These are phyloP conservation scores for Buddleja alternifolia DNA, from an alignment of 257 asterid species.

Conservation along the genomic window DNA sequence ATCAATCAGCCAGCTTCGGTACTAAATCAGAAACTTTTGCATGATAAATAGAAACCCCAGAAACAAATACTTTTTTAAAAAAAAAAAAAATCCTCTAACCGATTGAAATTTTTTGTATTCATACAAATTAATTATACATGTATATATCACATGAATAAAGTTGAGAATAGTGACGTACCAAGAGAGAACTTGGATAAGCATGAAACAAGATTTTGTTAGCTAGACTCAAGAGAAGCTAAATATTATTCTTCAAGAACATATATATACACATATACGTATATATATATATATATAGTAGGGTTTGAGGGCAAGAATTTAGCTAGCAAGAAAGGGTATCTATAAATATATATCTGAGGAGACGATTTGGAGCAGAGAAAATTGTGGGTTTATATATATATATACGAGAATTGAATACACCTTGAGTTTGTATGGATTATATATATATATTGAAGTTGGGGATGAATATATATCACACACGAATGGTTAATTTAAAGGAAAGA, in stretches of 20 bases:
- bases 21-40: slow-evolving; percentile 12
- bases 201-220: slow-evolving; percentile 30
- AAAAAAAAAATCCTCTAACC: neutral
- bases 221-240: slow-evolving; percentile 1
- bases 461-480: slow-evolving; percentile 48
- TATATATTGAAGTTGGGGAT: neutral
- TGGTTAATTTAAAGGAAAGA: slow-evolving; percentile 32
- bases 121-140: neutral
- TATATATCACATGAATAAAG: slow-evolving; percentile 12
- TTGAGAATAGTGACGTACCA: slow-evolving; percentile 29
- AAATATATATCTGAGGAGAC: slow-evolving; percentile 22
- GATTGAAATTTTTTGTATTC: too few relatives aligned
- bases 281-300: too few relatives aligned
- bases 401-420: slow-evolving; percentile 29
- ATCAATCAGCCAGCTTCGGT: neutral
- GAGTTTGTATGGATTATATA: neutral
- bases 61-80: neutral
- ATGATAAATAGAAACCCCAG: slow-evolving; percentile 23
- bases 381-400: slow-evolving; percentile 35
- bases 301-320: slow-evolving; percentile 25
- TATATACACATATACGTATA: too few relatives aligned
- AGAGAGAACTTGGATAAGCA: slow-evolving; percentile 28
- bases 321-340: slow-evolving; percentile 9
- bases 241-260: too few relatives aligned
- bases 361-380: neutral